Conservation (phyloP, 176 grass and related monocot species). For the Zoysia pacifica region DNA sequence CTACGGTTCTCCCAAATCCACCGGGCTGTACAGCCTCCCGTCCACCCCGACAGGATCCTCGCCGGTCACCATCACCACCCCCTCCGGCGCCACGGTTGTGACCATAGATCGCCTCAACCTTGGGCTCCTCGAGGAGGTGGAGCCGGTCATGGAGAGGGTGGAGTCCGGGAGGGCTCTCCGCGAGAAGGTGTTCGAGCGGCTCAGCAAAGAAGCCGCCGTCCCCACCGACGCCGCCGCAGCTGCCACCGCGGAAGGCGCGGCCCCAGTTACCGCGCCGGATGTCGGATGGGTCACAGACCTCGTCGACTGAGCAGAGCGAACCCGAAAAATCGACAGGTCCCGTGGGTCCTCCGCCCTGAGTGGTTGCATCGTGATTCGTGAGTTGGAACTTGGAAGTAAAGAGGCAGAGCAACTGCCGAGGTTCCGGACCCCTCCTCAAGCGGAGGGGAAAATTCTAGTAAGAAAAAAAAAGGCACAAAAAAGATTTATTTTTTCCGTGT, state of each 20-base stretch:
- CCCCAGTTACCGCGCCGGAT: slow-evolving; percentile 38
- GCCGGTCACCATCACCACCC: background rate
- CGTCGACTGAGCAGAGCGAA: slow-evolving; percentile 43
- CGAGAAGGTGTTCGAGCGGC: slow-evolving; percentile 77
- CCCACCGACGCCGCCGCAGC: background rate
- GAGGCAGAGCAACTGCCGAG: no score
- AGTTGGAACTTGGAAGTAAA: background rate
- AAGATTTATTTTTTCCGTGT: background rate
- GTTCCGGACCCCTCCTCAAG: background rate
- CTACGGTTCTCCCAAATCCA: slow-evolving; percentile 46
- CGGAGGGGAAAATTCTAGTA: background rate
- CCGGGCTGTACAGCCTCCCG: slow-evolving; percentile 53
- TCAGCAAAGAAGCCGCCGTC: slow-evolving; percentile 60
- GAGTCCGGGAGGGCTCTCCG: slow-evolving; percentile 77
- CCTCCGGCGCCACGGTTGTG: slow-evolving; percentile 27
- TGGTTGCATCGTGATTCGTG: no score
- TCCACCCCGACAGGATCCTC: slow-evolving; percentile 48
- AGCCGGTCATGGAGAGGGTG: slow-evolving; percentile 60
- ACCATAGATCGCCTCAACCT: slow-evolving; percentile 43
- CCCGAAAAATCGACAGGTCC: no score
- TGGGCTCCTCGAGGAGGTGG: slow-evolving; percentile 38
- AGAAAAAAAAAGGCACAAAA: background rate
- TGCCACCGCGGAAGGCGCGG: background rate
- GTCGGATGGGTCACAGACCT: slow-evolving; percentile 83
- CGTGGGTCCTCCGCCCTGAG: no score